Base-by-base conservation (phyloP, 2,329 filamentous ascomycete species). In the Salinomyces thailandicus region DNA sequence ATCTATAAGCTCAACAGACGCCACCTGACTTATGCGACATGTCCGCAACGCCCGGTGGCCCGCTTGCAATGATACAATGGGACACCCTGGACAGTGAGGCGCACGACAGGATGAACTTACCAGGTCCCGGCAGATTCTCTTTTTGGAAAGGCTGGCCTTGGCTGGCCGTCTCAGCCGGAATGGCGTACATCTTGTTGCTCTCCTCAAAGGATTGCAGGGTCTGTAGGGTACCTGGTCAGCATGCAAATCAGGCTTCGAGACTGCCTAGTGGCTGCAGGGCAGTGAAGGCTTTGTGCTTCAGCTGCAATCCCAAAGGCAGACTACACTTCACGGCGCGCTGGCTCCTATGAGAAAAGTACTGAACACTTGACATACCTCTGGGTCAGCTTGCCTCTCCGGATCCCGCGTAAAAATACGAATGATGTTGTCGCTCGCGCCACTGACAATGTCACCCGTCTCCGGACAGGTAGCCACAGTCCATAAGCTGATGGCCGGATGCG, bases 401-500 rank as follows among this genome's bases (percentile, higher is more conserved):
- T 72, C 77, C 51, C 85, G 73, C 9, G 79, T 89, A 57, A 96
- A 98, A 39, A 96, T 68, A 29, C 91, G 79, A 6, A 86, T 79
- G 30, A 89, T 66, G 38, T 83, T 79, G 55, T 98, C 91, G 58
- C 89, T 98, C 18, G 89, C 80, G 19, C 89, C 91, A 2, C 84
- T 84, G n/a, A 85, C 85, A 42, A 98, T 89, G 52, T 98, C 93
- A 15, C 91, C 89, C 32, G 75, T 93, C 44, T 85, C 77, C 1
- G 71, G 55, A 53, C 84, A 91, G 8, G 75, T 82, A n/a, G 86
- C 83, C 13, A 98, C 85, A 11, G 77, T 72, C 91, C 91, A 98
- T 4, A 98, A 87, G 0, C 89, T 96, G 37, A 96, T 93, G 7
- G 91, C 91, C 8, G 91, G 91, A 53, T 95, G 86, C 1, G 89